Base-by-base conservation (phyloP, 2,329 filamentous ascomycete genomes). In the Cryphonectria radicalis region DNA sequence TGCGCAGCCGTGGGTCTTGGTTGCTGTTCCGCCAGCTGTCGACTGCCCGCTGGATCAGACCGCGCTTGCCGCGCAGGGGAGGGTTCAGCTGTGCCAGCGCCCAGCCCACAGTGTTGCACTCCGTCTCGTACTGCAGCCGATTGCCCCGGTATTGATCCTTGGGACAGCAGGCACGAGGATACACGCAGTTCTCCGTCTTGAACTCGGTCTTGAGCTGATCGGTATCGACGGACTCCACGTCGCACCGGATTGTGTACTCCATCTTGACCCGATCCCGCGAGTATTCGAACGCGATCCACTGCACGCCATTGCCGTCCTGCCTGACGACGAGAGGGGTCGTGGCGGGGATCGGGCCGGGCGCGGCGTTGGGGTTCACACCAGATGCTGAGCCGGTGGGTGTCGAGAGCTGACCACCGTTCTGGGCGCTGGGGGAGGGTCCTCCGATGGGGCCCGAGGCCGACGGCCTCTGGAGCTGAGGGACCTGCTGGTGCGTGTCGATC, bases 51-150 rank as follows among this genome's bases (percentile, higher is more conserved):
- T 99, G 96, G 76, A 99, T 99, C 72, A 99, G 87, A 10, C 96
- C 96, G 76, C 96, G 90, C 86, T 98, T 98, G 76, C 95, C 95
- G 74, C 95, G 90, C 72, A 98, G 87, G 71, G 93, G 92, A 10
- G 94, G 91, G 81, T 99, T 99, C 68, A 99, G 84, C 79, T 98
- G 92, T 2, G 96, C 96, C 75, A 99, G 84, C 17, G 95, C 95
- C 96, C 96, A 99, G n/a, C 96, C 96, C n/a, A 99, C 96, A 0
- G 94, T 94, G 83, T 99, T 99, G 87, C 96, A 99, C 83, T 99
- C 96, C 22, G 94, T 98, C 85, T 99, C 96, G 81, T 99, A 99
- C 76, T 96, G 93, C 76, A 98, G 84, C 22, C 96, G 92, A 81
- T 99, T 99, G 73, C 96, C 96, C 72, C 95, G 92, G 85, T 99